Evolutionary conservation across 1,284 basidiomycete species (phyloP), one percentile per base, ranked within the genome.

Genomic region (Polyporus tsugae): DNA sequence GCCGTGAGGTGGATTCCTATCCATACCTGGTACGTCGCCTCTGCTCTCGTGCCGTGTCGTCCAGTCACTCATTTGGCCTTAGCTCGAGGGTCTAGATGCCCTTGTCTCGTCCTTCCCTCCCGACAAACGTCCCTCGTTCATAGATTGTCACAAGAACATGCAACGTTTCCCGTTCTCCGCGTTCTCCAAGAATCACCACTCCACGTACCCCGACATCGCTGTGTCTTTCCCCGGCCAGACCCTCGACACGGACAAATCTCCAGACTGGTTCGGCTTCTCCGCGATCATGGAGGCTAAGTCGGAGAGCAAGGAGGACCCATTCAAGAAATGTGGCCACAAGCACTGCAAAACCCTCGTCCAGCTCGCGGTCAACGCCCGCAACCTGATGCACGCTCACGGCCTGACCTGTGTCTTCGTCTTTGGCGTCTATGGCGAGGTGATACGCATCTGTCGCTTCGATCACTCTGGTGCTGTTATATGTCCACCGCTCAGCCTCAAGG

Each of bases 351-450:
- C 66, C 0, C 15, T 69, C 10, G 35, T 58, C 19, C 52, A 53
- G 52, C 33, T 58, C 19, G 36, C 55, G 55, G 59, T 64, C 52
- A 70, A 58, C 36, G 72, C 71, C 1, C 55, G 71, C 15, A 68
- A 59, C 49, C 64, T 73, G n/a, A 65, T 73, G 62, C 66, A 65
- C 25, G 68, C 70, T 1, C 71, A 74, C 25, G 66, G 69, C 5
- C 39, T 65, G 22, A 62, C 71, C 41, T 69, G 46, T 19, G 38
- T 38, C 1, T 73, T 70, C 60, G 41, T 64, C 1, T 1, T 66
- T 2, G 65, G 65, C 0, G 35, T 67, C 19, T 67, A 67, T 15
- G 66, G 66, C 46, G 19, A 53, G 2, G 13, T 44, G n/a, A 60
- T 67, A 2, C 66, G 58, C 13, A 60, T 67, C 33, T 46, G 41